Percentiles rank a stretch among this genome's conserved stretches.
Conservation (phyloP, 2,329 filamentous ascomycete species). For the Fusarium nygamai region DNA sequence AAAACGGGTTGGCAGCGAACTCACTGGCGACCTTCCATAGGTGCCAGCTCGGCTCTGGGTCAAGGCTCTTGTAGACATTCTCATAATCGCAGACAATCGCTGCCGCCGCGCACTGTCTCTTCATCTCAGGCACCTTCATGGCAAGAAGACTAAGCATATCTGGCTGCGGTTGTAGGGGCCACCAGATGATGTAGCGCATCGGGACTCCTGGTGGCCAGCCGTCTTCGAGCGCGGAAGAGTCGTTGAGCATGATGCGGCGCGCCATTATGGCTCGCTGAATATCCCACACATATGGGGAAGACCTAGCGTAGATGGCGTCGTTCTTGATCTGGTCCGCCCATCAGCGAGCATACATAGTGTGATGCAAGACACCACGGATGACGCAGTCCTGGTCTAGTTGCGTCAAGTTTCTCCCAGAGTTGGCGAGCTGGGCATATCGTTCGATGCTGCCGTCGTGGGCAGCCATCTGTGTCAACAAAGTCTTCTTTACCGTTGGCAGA, state of each 20-base stretch:
- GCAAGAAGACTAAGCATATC: background rate
- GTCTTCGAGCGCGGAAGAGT: background rate
- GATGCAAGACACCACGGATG: background rate
- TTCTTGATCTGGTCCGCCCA: background rate
- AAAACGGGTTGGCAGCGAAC: background rate
- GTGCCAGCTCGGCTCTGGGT: background rate
- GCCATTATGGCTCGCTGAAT: background rate
- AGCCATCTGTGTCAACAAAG: background rate
- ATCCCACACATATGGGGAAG: background rate
- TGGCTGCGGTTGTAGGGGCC: background rate
- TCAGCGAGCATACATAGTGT: background rate
- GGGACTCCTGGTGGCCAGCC: background rate
- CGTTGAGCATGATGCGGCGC: background rate
- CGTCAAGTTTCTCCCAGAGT: background rate
- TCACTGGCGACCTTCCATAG: background rate
- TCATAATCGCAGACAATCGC: background rate
- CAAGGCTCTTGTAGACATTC: background rate
- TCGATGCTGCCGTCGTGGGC: background rate
- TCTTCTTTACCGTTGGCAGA: background rate
- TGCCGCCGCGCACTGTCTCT: background rate
- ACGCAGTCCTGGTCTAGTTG: background rate
- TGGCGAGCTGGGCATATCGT: background rate
- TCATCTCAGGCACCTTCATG: background rate
- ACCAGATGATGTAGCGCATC: background rate
- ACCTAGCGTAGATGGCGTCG: background rate